Evolutionary conservation across 1,284 basidiomycete genomes (phyloP).

Genomic region (Earliella scabrosa): DNA sequence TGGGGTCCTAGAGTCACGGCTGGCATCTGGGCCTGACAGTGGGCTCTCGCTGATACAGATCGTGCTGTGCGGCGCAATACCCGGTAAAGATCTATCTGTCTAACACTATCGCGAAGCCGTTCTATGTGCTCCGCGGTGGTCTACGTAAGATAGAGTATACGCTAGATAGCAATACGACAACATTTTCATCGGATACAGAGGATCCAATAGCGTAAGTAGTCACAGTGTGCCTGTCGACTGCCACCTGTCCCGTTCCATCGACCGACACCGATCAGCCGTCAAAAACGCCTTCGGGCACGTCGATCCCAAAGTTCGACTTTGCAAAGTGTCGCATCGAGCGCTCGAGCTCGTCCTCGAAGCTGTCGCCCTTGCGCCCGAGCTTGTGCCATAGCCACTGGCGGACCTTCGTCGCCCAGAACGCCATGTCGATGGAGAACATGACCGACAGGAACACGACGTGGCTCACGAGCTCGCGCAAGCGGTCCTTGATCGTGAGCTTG

Average conservation of each 20-base stretch:
- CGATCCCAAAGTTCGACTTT: conserved; percentile 62
- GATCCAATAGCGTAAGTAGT: too few species aligned
- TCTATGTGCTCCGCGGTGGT: too few species aligned
- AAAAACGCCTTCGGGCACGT: conserved; percentile 39
- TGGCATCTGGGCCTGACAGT: conserved; percentile 22
- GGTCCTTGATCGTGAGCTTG: conserved; percentile 43
- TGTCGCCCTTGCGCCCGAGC: conserved; percentile 33
- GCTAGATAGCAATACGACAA: too few species aligned
- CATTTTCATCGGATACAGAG: too few species aligned
- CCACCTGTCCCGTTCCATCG: too few species aligned
- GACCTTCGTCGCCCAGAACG: conserved; percentile 58
- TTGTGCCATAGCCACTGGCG: conserved; percentile 50
- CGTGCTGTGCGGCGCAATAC: too few species aligned
- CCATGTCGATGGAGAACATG: conserved; percentile 59
- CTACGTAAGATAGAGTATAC: too few species aligned
- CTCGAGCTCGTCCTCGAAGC: conserved; percentile 74
- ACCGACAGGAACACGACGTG: conserved; percentile 58
- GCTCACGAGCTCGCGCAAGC: conserved; percentile 51
- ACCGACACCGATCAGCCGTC: too few species aligned
- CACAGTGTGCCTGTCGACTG: too few species aligned
- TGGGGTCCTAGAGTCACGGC: conserved; percentile 19
- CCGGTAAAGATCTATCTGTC: too few species aligned
- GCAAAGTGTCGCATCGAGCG: conserved; percentile 60
- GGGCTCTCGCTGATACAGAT: too few species aligned
- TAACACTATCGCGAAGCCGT: too few species aligned